Evolutionary conservation across 2,329 filamentous ascomycete species (phyloP).

Genomic region (Pseudogymnoascus pannorum): DNA sequence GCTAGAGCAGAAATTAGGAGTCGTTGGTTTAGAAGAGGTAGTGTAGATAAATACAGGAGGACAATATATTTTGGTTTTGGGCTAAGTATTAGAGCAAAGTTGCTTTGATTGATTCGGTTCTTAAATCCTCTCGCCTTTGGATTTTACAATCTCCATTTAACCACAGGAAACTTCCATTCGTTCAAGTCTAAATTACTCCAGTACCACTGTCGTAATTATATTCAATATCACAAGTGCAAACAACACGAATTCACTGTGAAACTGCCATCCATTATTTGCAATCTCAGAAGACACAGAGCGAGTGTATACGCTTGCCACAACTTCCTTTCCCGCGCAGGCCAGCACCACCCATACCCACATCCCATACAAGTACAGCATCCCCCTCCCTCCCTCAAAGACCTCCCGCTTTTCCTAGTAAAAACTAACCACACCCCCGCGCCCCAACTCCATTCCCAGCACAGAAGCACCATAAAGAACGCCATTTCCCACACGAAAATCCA

Average conservation of each 20-base stretch:
- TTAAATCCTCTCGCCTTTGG: too few species aligned
- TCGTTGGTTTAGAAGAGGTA: too few species aligned
- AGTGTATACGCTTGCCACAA: background rate
- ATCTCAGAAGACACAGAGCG: background rate
- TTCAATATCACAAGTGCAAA: background rate
- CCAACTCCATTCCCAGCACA: background rate
- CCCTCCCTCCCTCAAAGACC: background rate
- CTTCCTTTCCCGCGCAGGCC: background rate
- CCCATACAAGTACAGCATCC: background rate
- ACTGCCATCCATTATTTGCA: background rate
- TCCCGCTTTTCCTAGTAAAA: background rate
- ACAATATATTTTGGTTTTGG: too few species aligned
- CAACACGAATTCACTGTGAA: background rate
- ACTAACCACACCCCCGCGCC: background rate
- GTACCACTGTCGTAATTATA: too few species aligned
- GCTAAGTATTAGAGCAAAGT: too few species aligned
- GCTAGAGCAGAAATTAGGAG: background rate
- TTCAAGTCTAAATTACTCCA: too few species aligned
- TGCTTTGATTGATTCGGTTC: too few species aligned
- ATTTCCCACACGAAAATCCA: background rate
- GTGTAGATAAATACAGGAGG: too few species aligned
- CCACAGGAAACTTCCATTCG: too few species aligned
- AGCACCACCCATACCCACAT: background rate
- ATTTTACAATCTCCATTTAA: too few species aligned
- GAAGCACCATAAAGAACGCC: background rate